Base-by-base conservation (phyloP, 2,329 filamentous ascomycete species). In the Endocalyx cinctus region DNA sequence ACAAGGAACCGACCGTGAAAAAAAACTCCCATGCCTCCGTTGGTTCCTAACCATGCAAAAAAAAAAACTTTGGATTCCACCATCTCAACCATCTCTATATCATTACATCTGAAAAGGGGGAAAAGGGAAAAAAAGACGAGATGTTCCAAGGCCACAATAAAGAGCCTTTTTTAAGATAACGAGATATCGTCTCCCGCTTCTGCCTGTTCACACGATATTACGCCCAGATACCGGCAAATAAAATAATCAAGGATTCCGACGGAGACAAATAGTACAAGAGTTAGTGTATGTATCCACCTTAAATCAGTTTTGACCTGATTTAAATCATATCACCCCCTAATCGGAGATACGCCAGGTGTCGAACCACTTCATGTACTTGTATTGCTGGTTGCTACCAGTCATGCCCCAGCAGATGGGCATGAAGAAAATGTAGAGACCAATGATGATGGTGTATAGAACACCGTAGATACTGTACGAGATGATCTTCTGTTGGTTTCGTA, bases 321-420 rank as follows among this genome's bases (percentile, higher is more conserved):
- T 29, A 41, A 35, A 42, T 14, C 26, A 27, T 6, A 13, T 25
- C 13, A 12, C 6, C 10, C 12, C 19, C 13, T 58, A 77, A 54
- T 92, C 87, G 27, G 82, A 79, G 51, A 95, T 84, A 55, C 78
- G 82, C 90, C 90, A 98, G 46, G 67, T 78, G 46, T 82, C 76
- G 49, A 96, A 84, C 92, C 92, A 98, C 70, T 87, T 94, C 67
- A 98, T 71, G 67, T 97, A 89, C 50, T 70, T 75, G 76, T 90
- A 98, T 58, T 97, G 69, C 61, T 77, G 74, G 65, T 87, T 87
- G 40, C 76, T 67, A 11, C 92, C 92, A 37, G 82, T 80, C 87
- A 98, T 98, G 41, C 92, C 92, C 71, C 94, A 98, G 62, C 87
- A 92, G 55, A 98, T 89, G 15, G 86, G 89, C 47, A 90, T 82